These are phyloP conservation scores for Candida ovalis DNA, from an alignment of 805 yeast genomes.

Conservation along the genomic window DNA sequence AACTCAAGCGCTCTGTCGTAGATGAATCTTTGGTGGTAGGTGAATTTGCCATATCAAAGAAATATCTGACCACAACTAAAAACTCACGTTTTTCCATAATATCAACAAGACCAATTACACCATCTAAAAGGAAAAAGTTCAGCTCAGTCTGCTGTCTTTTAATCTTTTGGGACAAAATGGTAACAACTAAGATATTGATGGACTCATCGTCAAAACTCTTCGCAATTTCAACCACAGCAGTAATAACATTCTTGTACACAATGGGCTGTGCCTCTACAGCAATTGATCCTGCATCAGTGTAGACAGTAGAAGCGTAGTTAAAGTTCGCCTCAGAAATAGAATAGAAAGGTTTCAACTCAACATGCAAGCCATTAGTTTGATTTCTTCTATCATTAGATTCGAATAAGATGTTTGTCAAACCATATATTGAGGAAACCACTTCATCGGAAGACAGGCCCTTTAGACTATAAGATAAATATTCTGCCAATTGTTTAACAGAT, in stretches of 20 bases:
- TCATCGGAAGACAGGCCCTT: conserved; percentile 73
- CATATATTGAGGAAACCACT: conserved; percentile 78
- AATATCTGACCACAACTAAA: conserved; percentile 53
- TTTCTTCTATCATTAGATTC: conserved; percentile 37
- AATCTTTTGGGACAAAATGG: conserved; percentile 78
- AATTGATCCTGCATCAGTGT: conserved; percentile 16
- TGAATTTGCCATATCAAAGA: conserved; percentile 44
- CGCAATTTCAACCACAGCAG: conserved; percentile 64
- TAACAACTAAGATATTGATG: conserved; percentile 71
- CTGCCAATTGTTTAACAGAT: conserved; percentile 51
- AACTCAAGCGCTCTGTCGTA: conserved; percentile 38
- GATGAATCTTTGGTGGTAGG: conserved; percentile 41
- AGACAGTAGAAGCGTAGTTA: conserved; percentile 10
- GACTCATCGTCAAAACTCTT: conserved; percentile 64
- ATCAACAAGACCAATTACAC: conserved; percentile 60
- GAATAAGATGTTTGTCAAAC: conserved; percentile 68
- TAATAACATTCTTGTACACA: conserved; percentile 62
- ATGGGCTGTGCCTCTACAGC: conserved; percentile 24
- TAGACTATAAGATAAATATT: conserved; percentile 61
- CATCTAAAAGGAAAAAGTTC: conserved; percentile 54
- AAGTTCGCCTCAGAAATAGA: conserved; percentile 8
- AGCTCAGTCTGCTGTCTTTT: conserved; percentile 44
- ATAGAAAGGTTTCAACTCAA: conserved; percentile 11
- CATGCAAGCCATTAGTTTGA: conserved; percentile 27
- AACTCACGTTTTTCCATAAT: conserved; percentile 65